These are phyloP conservation scores for Danielozyma ontarioensis DNA, from an alignment of 805 yeast species.

Conservation along the genomic window DNA sequence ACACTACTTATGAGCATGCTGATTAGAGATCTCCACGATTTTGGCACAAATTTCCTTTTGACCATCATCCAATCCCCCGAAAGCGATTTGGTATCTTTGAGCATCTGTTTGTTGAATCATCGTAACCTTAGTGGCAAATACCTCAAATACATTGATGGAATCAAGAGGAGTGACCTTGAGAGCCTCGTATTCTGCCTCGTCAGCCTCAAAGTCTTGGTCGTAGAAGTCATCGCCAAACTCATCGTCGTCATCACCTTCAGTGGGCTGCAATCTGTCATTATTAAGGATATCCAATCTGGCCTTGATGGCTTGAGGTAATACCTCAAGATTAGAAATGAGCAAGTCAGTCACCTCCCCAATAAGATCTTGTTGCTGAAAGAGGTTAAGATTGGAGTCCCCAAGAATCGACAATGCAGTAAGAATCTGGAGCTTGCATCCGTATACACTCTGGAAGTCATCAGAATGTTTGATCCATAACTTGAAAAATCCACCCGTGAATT, in stretches of 20 bases:
- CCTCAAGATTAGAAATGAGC: conserved; percentile 36
- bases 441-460: conserved; percentile 46
- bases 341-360: conserved; percentile 34
- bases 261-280: conserved; percentile 26
- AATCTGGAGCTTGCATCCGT: conserved; percentile 50
- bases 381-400: conserved; percentile 22
- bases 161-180: conserved; percentile 77
- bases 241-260: conserved; percentile 6
- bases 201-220: conserved; percentile 38
- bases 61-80: conserved; percentile 33
- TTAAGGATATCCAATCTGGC: conserved; percentile 37
- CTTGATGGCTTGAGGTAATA: conserved; percentile 45
- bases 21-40: conserved; percentile 20
- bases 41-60: conserved; percentile 29
- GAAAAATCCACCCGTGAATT: conserved; percentile 33
- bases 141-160: conserved; percentile 61
- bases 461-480: conserved; percentile 46
- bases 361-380: conserved; percentile 28
- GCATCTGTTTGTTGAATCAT: conserved; percentile 45
- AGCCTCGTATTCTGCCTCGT: conserved; percentile 80
- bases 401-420: conserved; percentile 40
- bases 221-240: conserved; percentile 2
- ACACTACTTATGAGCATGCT: conserved; percentile 1
- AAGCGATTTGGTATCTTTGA: conserved; percentile 43
- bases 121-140: conserved; percentile 53